Conservation (phyloP, 208 protist genomes). For the Angomonas deanei region DNA sequence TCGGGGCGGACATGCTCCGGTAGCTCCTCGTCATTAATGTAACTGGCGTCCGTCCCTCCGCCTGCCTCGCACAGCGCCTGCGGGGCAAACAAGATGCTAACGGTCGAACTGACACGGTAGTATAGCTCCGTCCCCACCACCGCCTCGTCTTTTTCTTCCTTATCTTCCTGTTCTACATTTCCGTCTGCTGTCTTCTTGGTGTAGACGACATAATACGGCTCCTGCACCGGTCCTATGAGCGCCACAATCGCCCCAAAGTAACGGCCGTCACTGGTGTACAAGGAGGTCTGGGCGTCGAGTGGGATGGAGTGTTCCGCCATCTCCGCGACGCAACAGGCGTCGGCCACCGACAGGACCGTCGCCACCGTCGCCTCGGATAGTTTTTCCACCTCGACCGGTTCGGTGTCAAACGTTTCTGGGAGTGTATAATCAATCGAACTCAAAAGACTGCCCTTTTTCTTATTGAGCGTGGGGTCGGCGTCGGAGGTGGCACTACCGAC, state of each 20-base stretch:
- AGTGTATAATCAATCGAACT: not conserved
- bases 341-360: slow-evolving; percentile 13
- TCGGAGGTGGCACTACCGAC: too few relatives aligned
- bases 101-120: slow-evolving; percentile 42
- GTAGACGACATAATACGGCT: slow-evolving; percentile 49
- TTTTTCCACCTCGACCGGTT: slow-evolving; percentile 25
- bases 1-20: slow-evolving; percentile 72
- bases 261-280: slow-evolving; percentile 57
- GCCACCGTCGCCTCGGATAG: slow-evolving; percentile 60
- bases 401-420: not conserved
- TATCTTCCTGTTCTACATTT: not conserved
- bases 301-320: slow-evolving; percentile 23
- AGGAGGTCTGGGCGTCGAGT: slow-evolving; percentile 57
- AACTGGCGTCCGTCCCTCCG: slow-evolving; percentile 80
- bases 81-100: slow-evolving; percentile 49
- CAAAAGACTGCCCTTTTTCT: too few relatives aligned
- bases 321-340: slow-evolving; percentile 41
- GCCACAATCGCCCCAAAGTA: slow-evolving; percentile 46
- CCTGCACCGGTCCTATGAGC: slow-evolving; percentile 55
- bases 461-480: not conserved
- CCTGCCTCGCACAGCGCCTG: slow-evolving; percentile 45
- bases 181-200: too few relatives aligned
- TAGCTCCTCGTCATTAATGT: slow-evolving; percentile 86
- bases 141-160: slow-evolving; percentile 1
- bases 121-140: slow-evolving; percentile 28